Base-by-base conservation (phyloP, 805 yeast genomes). In the Candida nitratophila region DNA sequence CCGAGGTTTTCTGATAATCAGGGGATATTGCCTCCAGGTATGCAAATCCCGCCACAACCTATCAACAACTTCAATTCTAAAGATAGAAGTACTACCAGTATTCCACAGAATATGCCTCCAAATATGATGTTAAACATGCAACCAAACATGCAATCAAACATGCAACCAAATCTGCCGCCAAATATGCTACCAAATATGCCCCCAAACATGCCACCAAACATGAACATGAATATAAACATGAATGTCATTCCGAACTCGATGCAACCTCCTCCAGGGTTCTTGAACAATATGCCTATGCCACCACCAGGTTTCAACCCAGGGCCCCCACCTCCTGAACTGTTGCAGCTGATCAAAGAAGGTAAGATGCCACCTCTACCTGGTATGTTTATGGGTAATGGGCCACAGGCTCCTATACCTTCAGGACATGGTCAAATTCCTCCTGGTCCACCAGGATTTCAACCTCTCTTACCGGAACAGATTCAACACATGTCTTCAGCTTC, bases 311-410 rank as follows among this genome's bases (percentile, higher is more conserved):
- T 24, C 10, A 48, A 48, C 26, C 42, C 52, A 12, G 57, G 57
- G 3, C 62, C 64, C 2, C 60, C 61, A 1, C 63, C 63, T 3
- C 60, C 61, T 1, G 60, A 56, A 39, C 45, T 57, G 16, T 44
- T 56, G 16, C 58, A 55, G 27, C 37, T 57, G 31, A 56, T 57
- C 14, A 48, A 47, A 19, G 60, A 57, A 39, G 62, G 62, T 1
- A 57, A 54, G 29, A 42, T 57, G 43, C 61, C 62, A 3, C 62
- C 62, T 6, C 42, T 56, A 16, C 60, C 62, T 10, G 56, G 56
- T 8, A 53, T 55, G 58, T 11, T n/a, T 16, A 20, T 41, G 16
- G 15, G 20, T 19, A 37, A 24, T 12, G 32, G 32, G 8, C 32
- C 32, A 4, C 32, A 29, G 14, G 12, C 5, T 11, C 32, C 32